Percentiles rank a stretch among this genome's conserved stretches.
Conservation (phyloP, 2,329 filamentous ascomycete genomes). For the Ophiostoma australiae region DNA sequence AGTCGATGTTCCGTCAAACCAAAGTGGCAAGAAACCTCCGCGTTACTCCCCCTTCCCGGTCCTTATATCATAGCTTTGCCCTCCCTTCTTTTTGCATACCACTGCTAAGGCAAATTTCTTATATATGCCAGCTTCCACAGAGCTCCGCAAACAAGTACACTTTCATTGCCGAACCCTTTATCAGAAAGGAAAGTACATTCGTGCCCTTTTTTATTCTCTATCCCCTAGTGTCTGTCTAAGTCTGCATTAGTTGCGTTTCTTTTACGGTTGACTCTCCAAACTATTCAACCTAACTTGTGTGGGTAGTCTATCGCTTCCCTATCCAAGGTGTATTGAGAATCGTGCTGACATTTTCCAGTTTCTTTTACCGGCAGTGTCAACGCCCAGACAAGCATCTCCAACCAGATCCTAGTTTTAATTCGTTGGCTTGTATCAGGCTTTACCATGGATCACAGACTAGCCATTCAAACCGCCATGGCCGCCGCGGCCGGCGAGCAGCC, state of each 20-base stretch:
- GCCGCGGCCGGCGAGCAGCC: conserved; percentile 16
- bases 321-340: neutral
- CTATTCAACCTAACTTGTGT: neutral
- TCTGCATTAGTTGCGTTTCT: neutral
- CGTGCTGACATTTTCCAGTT: neutral
- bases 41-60: neutral
- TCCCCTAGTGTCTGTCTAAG: neutral
- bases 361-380: neutral
- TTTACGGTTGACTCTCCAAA: neutral
- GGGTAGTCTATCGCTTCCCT: neutral
- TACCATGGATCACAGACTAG: neutral
- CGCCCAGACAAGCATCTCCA: neutral
- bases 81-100: neutral
- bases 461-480: conserved; percentile 16
- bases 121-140: neutral
- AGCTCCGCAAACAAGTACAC: neutral
- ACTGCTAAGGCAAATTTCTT: neutral
- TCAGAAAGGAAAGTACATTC: too few relatives aligned
- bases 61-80: neutral
- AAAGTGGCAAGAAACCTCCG: neutral
- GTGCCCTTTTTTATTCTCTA: too few relatives aligned
- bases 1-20: neutral
- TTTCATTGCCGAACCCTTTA: too few relatives aligned
- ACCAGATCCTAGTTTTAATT: neutral
- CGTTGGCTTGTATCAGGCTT: neutral